Conservation (phyloP, 1,284 basidiomycete genomes). For the Cryptococcus amylolentus region DNA sequence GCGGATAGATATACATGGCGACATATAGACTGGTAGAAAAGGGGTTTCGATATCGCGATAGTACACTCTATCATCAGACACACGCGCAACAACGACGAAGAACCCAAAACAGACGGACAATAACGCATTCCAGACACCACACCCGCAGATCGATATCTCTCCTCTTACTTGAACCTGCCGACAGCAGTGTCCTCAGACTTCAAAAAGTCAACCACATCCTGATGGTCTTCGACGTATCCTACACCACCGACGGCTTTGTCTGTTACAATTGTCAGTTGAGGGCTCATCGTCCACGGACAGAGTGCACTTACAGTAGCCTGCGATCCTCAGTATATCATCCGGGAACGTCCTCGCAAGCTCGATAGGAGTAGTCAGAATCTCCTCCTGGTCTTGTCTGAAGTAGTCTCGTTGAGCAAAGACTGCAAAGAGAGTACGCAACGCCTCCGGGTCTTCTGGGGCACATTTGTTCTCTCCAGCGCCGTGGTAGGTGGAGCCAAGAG, state of each 20-base stretch:
- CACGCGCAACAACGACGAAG: too few species aligned
- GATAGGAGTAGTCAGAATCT: constrained; percentile 19
- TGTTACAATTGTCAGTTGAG: not conserved
- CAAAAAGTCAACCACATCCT: constrained; percentile 14
- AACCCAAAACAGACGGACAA: too few species aligned
- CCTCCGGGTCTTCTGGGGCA: constrained; percentile 15
- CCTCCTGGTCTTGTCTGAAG: constrained; percentile 23
- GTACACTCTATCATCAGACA: too few species aligned
- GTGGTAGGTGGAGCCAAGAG: constrained; percentile 21
- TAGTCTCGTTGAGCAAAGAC: constrained; percentile 25
- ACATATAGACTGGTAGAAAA: too few species aligned
- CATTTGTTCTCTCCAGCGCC: constrained; percentile 23
- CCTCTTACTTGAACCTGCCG: too few species aligned
- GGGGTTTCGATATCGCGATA: too few species aligned
- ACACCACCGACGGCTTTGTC: constrained; percentile 21
- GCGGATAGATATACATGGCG: too few species aligned
- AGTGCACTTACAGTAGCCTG: constrained; percentile 18
- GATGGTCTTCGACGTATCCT: constrained; percentile 23
- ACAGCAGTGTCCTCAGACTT: not conserved
- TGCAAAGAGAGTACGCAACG: constrained; percentile 21
- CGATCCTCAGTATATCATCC: constrained; percentile 20
- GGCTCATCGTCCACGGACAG: not conserved
- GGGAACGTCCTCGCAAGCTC: constrained; percentile 17
- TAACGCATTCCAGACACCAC: too few species aligned
- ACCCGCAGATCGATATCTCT: too few species aligned